Conservation (phyloP, 2,329 filamentous ascomycete genomes). For the Colletotrichum magnum region DNA sequence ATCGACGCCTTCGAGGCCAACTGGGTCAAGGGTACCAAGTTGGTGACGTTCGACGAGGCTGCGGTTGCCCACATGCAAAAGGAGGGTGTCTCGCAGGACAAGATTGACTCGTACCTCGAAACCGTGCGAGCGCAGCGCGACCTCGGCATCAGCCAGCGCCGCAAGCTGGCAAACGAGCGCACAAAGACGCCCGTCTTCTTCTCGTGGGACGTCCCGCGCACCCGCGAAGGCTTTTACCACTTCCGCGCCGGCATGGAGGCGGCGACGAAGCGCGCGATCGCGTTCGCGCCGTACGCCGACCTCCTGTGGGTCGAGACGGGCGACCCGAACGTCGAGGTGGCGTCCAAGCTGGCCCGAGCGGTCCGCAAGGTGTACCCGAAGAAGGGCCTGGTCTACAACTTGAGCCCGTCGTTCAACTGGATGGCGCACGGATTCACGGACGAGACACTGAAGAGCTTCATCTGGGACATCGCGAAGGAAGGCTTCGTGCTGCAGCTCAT, state of each 20-base stretch:
- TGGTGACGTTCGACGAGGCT: constrained; percentile 94
- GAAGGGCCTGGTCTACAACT: constrained; percentile 96
- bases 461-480: constrained; percentile 95
- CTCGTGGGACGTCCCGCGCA: constrained; percentile 92
- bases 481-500: constrained; percentile 82
- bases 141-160: constrained; percentile 83
- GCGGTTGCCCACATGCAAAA: constrained; percentile 80
- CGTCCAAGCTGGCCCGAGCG: constrained; percentile 79
- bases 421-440: constrained; percentile 93
- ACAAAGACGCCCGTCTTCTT: constrained; percentile 81
- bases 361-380: constrained; percentile 79
- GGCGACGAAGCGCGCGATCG: constrained; percentile 92
- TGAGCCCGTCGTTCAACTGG: constrained; percentile 98
- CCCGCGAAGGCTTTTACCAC: constrained; percentile 94
- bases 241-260: constrained; percentile 87
- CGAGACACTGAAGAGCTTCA: constrained; percentile 86
- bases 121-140: constrained; percentile 75
- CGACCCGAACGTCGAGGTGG: constrained; percentile 85
- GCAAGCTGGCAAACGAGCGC: constrained; percentile 77
- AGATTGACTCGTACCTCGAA: constrained; percentile 77
- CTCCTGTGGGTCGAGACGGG: constrained; percentile 98
- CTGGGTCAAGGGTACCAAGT: constrained; percentile 89
- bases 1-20: constrained; percentile 88
- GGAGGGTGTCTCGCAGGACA: constrained; percentile 74
- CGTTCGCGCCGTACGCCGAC: constrained; percentile 93